These are phyloP conservation scores for Fraxinus cuspidata DNA, from an alignment of 257 asterid genomes.

Conservation along the genomic window DNA sequence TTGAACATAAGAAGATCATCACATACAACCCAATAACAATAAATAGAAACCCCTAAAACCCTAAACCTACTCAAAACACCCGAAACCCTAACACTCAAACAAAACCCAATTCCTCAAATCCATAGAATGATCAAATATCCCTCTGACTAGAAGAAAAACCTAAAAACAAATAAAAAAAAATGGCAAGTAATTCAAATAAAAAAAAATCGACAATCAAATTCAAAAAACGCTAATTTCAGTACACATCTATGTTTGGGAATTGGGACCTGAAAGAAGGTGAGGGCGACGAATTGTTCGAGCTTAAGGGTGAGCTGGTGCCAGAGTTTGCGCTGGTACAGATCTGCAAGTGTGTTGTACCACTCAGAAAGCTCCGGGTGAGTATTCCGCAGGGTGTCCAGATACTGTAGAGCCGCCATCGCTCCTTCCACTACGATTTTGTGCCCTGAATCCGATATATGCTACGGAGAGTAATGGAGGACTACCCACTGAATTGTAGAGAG, in stretches of 20 bases:
- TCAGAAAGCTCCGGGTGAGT: conserved; percentile 89
- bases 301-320: conserved; percentile 97
- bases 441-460: conserved; percentile 20
- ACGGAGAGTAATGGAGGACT: conserved; percentile 11
- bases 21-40: conserved; percentile 10
- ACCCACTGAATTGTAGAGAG: conserved; percentile 28
- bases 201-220: background rate
- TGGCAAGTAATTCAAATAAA: conserved; percentile 13
- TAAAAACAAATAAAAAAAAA: conserved; percentile 8
- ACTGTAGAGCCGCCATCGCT: conserved; percentile 84
- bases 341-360: conserved; percentile 81
- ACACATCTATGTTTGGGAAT: background rate
- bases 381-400: conserved; percentile 63
- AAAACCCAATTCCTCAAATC: conserved; percentile 13
- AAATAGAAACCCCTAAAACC: conserved; percentile 33
- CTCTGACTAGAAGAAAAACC: conserved; percentile 14
- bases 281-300: conserved; percentile 96
- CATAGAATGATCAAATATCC: conserved; percentile 17
- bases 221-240: background rate
- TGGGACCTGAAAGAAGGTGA: conserved; percentile 78
- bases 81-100: background rate
- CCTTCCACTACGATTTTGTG: background rate
- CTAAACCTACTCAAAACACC: conserved; percentile 23
- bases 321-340: conserved; percentile 95
- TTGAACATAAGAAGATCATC: background rate